Evolutionary conservation across 306 rosid species (phyloP), one percentile per base, ranked within the genome.

Genomic region (Cucumis cinereus): DNA sequence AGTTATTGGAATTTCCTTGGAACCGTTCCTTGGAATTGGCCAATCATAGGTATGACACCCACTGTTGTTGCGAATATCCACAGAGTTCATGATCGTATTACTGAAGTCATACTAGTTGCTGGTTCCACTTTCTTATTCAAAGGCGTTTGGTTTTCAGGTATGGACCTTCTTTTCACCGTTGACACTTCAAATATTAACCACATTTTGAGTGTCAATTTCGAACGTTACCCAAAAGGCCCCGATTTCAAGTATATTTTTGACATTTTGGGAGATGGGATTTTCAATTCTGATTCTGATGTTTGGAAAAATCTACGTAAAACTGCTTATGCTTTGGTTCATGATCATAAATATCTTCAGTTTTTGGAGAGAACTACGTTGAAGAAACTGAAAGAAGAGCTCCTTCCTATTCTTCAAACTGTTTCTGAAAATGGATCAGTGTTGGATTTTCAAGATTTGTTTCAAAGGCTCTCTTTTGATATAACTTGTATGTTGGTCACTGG

Each of bases 31-130:
- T 58, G 57, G 57, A 79, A 87, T 11, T 87, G 79, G 73, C 87
- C 86, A 0, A 3, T 85, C 11, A 9, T 85, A 24, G 91, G 91
- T 9, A 85, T 85, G 89, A 33, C 80, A 5, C 87, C 87, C 1
- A 35, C 26, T 6, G 0, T 78, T 0, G n/a, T 81, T 11, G 9
- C 1, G 15, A 81, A 85, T 14, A 0, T 77, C 41, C 22, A n/a
- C 17, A 17, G 61, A 0, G 5, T 15, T n/a, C 86, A 85, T 8
- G 86, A 85, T 20, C 79, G 16, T 19, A 0, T 13, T 1, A 61
- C 79, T 1, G 28, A 75, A 0, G 0, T n/a, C 0, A 4, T 87
- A 22, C 64, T 61, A 10, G 45, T 5, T 75, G 4, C 68, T 12
- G 83, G 87, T 0, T 74, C 82, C 40, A 87, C 83, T 0, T 58